These are phyloP conservation scores for Inga oerstediana DNA, from an alignment of 306 rosid genomes.

Conservation along the genomic window DNA sequence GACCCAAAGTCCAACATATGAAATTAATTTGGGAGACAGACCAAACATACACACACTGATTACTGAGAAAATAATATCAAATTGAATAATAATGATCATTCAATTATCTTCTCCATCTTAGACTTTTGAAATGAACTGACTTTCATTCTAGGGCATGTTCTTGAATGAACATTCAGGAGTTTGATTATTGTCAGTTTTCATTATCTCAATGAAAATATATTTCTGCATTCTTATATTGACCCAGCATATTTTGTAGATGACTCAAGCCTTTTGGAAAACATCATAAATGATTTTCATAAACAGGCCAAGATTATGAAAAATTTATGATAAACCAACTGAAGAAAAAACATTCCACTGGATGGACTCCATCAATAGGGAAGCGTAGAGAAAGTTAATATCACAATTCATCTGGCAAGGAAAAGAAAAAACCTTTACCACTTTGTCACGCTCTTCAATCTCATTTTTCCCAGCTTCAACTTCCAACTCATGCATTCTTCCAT, in stretches of 20 bases:
- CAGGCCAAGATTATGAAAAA: background rate
- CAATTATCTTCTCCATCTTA: background rate
- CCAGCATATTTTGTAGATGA: background rate
- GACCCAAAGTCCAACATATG: background rate
- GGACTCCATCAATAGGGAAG: background rate
- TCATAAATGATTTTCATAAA: background rate
- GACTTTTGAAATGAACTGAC: background rate
- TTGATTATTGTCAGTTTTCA: background rate
- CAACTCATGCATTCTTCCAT: no score
- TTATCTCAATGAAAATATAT: background rate
- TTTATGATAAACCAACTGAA: constrained; percentile 1
- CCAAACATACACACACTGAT: background rate
- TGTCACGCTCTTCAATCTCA: no score
- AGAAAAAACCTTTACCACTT: no score
- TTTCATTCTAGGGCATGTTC: background rate
- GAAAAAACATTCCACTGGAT: background rate
- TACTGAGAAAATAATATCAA: background rate
- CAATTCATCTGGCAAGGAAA: no score
- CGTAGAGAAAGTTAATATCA: no score
- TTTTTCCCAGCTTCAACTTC: no score
- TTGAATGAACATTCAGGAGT: background rate
- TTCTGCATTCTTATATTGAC: background rate
- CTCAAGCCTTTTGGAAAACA: background rate
- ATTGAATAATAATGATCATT: background rate
- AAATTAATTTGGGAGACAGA: constrained; percentile 14